phyloP scores from a whole-genome alignment of 495 filamentous ascomycete genomes.

The Xylaria venustula region DNA sequence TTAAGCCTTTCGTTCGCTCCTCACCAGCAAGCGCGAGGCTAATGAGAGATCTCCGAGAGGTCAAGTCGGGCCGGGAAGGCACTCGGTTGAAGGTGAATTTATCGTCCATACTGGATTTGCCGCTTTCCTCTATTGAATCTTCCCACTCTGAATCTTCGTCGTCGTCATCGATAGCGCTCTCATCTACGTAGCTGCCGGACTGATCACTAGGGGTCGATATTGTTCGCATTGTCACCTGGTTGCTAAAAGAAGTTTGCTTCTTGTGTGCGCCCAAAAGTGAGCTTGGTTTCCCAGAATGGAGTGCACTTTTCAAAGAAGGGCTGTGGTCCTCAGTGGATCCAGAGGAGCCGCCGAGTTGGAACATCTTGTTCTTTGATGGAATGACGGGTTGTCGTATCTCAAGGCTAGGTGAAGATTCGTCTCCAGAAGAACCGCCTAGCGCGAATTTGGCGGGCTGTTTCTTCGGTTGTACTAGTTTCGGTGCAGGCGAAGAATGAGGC shows the following conservation, averaged over 20 bases:
- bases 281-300: constrained; percentile 44
- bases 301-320: constrained; percentile 71
- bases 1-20: constrained; percentile 62
- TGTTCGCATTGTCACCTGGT: constrained; percentile 66
- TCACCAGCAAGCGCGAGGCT: constrained; percentile 83
- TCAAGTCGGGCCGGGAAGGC: constrained; percentile 81
- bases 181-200: constrained; percentile 71
- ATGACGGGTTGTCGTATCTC: constrained; percentile 50
- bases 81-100: constrained; percentile 81
- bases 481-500: constrained; percentile 43
- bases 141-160: constrained; percentile 90
- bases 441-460: constrained; percentile 55
- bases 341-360: constrained; percentile 79
- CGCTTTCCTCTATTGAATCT: constrained; percentile 87
- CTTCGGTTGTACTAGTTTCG: constrained; percentile 47
- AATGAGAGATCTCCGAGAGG: constrained; percentile 82
- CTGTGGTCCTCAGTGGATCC: constrained; percentile 65
- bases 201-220: constrained; percentile 64
- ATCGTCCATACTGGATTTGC: constrained; percentile 75
- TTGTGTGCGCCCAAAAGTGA: constrained; percentile 51
- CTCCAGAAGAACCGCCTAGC: constrained; percentile 53
- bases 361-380: constrained; percentile 64
- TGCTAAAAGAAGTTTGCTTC: constrained; percentile 85
- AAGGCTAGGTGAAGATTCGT: constrained; percentile 45
- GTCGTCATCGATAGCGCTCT: constrained; percentile 84